Evolutionary conservation across 2,329 filamentous ascomycete genomes (phyloP).

Genomic region (Sphaerulina musiva): DNA sequence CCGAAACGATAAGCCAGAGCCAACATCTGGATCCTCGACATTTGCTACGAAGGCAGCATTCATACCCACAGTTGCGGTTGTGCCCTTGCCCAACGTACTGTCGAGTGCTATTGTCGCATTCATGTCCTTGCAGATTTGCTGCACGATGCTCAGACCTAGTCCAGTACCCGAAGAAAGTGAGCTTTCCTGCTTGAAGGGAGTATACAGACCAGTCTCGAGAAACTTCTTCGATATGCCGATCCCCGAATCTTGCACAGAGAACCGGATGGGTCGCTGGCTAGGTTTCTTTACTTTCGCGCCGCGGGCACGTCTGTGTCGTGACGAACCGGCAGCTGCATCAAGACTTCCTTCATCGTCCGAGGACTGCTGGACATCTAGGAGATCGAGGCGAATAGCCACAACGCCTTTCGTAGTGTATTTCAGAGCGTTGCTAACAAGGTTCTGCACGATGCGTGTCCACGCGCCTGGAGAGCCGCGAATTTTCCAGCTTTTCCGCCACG

Average conservation of each 20-base stretch:
- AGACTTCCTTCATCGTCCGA: neutral
- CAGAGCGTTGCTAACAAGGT: conserved; percentile 43
- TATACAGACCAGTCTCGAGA: conserved; percentile 25
- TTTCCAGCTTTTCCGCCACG: neutral
- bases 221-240: conserved; percentile 30
- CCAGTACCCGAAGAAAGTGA: conserved; percentile 30
- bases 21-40: neutral
- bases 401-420: conserved; percentile 38
- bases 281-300: neutral
- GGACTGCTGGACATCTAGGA: neutral
- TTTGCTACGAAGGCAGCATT: neutral
- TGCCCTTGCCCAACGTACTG: neutral
- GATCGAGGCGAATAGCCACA: conserved; percentile 1
- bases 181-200: conserved; percentile 33
- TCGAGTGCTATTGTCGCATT: neutral
- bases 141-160: neutral
- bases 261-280: neutral
- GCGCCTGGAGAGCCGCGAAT: neutral
- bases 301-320: too few relatives aligned
- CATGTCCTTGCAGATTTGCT: neutral
- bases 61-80: neutral
- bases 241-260: conserved; percentile 25
- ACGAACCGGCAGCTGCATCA: too few relatives aligned
- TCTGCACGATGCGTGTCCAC: conserved; percentile 36
- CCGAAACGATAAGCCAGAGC: neutral